Conservation (phyloP, 2,329 filamentous ascomycete genomes). For the Aureobasidium sp. region DNA sequence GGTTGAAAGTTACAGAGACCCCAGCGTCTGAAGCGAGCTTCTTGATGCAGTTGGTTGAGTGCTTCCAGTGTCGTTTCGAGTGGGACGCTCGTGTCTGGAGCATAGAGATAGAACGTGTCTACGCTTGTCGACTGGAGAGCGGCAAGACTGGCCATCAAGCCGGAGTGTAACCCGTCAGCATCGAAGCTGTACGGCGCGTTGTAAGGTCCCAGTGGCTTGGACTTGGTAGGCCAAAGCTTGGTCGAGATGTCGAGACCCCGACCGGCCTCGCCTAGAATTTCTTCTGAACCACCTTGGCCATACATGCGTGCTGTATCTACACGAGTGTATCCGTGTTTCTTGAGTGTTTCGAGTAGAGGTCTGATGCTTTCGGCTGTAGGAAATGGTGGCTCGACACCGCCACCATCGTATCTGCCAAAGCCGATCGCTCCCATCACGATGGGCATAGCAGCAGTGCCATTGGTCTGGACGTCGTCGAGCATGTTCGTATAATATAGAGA, state of each 20-base stretch:
- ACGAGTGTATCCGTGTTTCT: slow-evolving; percentile 22
- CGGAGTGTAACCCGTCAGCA: neutral
- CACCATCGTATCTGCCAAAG: neutral
- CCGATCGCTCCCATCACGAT: neutral
- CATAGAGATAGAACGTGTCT: slow-evolving; percentile 31
- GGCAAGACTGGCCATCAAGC: neutral
- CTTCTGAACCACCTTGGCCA: slow-evolving; percentile 23
- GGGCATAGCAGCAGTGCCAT: neutral
- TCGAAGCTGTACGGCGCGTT: neutral
- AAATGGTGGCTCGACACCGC: neutral
- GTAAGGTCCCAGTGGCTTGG: slow-evolving; percentile 15
- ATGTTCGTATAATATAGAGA: neutral
- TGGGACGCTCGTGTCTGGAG: slow-evolving; percentile 33
- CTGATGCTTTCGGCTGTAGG: neutral
- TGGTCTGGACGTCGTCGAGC: neutral
- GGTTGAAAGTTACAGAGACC: slow-evolving; percentile 39
- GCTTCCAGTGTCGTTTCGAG: slow-evolving; percentile 33
- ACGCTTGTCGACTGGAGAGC: slow-evolving; percentile 19
- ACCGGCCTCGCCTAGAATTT: slow-evolving; percentile 29
- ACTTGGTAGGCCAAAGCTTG: slow-evolving; percentile 33
- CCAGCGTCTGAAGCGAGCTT: slow-evolving; percentile 38
- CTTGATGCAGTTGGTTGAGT: slow-evolving; percentile 31
- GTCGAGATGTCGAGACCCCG: slow-evolving; percentile 34
- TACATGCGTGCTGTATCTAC: slow-evolving; percentile 27
- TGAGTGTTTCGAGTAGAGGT: slow-evolving; percentile 17